Evolutionary conservation across 2,329 filamentous ascomycete species (phyloP), one percentile per base, ranked within the genome.

Genomic region (Rhinocladiella mackenziei): DNA sequence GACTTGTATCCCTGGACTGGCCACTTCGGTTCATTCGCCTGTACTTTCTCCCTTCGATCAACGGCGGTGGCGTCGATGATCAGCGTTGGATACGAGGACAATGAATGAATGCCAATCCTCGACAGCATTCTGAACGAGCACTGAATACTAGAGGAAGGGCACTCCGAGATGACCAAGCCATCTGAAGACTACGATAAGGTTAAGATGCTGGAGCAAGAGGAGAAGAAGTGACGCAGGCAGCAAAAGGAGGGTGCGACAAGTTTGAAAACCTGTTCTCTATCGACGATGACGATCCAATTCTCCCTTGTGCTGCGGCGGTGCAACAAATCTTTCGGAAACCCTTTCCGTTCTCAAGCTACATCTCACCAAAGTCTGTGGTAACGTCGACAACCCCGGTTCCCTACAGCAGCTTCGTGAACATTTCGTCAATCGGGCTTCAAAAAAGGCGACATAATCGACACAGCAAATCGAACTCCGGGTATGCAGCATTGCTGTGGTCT

Each of bases 261-360:
- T 9, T 17, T 37, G 20, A 41, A 46, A 46, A 46, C 43, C 37
- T 23, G 43, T 46, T 46, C 43, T 46, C 10, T 10, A 11, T 29
- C 22, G 23, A 22, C 30, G n/a, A n/a, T n/a, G n/a, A n/a, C n/a
- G n/a, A n/a, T n/a, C n/a, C n/a, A n/a, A n/a, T n/a, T n/a, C 31
- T 18, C 18, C n/a, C 30, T 35, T 19, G 32, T 35, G 32, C 17
- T 43, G 45, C 39, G 45, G 45, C 39, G 39, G 45, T 39, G 39
- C 45, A 22, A 39, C 22, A 36, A 37, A 28, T 28, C 37, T 45
- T 17, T 29, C 30, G 7, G 17, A 17, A 10, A 8, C 15, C 32
- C 19, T 35, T 35, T n/a, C n/a, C n/a, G 32, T 23, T 28, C 39
- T 39, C 28, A 43, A 37, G 44, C 44, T 39, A 48, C 44, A 43